A percentile compares a stretch with the other conserved stretches of the same genome.
phyloP scores from a whole-genome alignment of 139 green algal species.

The Chlorella vulgaris region DNA sequence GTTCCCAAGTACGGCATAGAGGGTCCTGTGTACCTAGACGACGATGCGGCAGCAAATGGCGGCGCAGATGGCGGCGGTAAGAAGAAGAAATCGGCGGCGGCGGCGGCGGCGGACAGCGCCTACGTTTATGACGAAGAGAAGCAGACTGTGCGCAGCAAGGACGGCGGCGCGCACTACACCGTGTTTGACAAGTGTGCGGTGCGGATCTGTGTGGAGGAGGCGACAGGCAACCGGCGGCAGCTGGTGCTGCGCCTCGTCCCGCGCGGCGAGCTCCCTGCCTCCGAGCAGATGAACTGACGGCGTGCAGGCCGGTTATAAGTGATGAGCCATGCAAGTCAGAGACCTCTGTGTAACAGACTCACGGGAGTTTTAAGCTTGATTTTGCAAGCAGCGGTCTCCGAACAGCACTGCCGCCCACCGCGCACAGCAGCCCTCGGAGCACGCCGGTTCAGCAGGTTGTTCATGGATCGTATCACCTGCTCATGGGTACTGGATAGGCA shows the following conservation, averaged over 20 bases:
- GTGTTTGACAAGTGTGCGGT: slow-evolving; percentile 85
- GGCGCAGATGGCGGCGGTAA: slow-evolving; percentile 4
- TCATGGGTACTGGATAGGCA: no score
- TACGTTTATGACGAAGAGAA: slow-evolving; percentile 45
- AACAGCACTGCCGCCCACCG: no score
- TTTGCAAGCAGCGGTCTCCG: no score
- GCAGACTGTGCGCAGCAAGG: slow-evolving; percentile 37
- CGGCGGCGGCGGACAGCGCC: slow-evolving; percentile 6
- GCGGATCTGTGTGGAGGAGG: slow-evolving; percentile 73
- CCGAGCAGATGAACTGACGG: slow-evolving; percentile 49
- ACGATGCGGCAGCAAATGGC: neutral
- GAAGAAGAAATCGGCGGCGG: neutral
- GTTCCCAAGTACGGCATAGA: slow-evolving; percentile 99
- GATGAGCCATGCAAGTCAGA: no score
- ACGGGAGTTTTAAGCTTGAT: no score
- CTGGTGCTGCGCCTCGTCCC: slow-evolving; percentile 70
- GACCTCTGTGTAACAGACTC: no score
- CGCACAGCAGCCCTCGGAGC: no score
- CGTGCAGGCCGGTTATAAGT: no score
- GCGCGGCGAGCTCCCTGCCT: slow-evolving; percentile 47
- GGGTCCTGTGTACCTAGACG: slow-evolving; percentile 76
- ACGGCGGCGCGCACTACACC: slow-evolving; percentile 41
- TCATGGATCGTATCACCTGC: no score
- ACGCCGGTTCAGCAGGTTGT: no score
- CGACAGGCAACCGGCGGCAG: slow-evolving; percentile 51